phyloP scores from a whole-genome alignment of 805 yeast species.

The Torulaspora delbrueckii region DNA sequence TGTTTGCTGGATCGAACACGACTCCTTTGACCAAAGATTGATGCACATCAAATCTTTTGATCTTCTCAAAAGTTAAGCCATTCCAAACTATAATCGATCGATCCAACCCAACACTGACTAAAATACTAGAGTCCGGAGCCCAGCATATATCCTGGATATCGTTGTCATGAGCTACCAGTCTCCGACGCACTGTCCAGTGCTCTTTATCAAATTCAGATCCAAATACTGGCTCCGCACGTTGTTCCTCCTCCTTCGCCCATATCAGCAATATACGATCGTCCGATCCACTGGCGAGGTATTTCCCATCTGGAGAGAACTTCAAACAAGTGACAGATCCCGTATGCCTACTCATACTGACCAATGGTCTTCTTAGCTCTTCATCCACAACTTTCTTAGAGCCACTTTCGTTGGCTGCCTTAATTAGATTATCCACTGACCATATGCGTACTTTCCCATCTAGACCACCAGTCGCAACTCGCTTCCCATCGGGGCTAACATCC shows the following conservation, averaged over 20 bases:
- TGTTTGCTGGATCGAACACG: slow-evolving; percentile 96
- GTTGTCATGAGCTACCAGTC: slow-evolving; percentile 94
- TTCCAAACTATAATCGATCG: slow-evolving; percentile 91
- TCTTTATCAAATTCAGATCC: slow-evolving; percentile 76
- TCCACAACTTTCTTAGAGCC: slow-evolving; percentile 8
- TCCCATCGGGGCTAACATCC: slow-evolving; percentile 74
- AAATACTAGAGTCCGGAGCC: slow-evolving; percentile 89
- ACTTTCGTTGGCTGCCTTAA: slow-evolving; percentile 35
- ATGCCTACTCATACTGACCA: slow-evolving; percentile 90
- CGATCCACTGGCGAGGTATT: slow-evolving; percentile 89
- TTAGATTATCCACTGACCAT: slow-evolving; percentile 66
- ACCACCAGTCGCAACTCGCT: slow-evolving; percentile 89
- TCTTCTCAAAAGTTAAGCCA: slow-evolving; percentile 80
- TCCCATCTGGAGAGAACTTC: slow-evolving; percentile 85
- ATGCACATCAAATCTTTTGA: slow-evolving; percentile 86
- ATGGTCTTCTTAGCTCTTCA: slow-evolving; percentile 43
- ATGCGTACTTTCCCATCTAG: slow-evolving; percentile 86
- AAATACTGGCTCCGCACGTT: slow-evolving; percentile 45
- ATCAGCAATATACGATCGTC: slow-evolving; percentile 88
- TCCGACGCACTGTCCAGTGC: slow-evolving; percentile 89
- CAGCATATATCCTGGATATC: slow-evolving; percentile 97
- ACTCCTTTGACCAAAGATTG: slow-evolving; percentile 95
- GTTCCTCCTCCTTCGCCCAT: slow-evolving; percentile 83
- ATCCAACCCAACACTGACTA: slow-evolving; percentile 93
- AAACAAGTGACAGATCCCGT: slow-evolving; percentile 96